These are phyloP conservation scores for Gleditsia sinensis DNA, from an alignment of 306 rosid genomes.

Conservation along the genomic window DNA sequence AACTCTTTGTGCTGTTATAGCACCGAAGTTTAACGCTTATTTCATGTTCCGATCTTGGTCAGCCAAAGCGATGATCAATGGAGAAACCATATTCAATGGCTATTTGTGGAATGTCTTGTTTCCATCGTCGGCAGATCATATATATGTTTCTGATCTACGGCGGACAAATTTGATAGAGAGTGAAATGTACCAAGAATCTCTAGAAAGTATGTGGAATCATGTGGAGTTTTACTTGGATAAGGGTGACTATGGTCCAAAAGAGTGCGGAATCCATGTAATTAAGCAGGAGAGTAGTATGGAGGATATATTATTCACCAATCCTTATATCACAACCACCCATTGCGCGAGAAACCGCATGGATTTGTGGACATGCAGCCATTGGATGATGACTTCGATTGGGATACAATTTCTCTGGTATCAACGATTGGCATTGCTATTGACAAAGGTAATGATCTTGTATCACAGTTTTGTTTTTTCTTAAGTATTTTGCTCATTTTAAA, in stretches of 20 bases:
- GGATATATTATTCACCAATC: background rate
- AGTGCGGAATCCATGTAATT: slow-evolving; percentile 6
- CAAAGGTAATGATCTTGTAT: too few relatives aligned
- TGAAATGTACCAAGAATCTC: background rate
- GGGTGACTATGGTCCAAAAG: background rate
- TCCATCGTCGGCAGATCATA: background rate
- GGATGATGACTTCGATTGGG: too few relatives aligned
- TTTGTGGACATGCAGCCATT: too few relatives aligned
- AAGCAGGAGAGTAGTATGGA: background rate
- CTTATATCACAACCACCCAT: too few relatives aligned
- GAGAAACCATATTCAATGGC: background rate
- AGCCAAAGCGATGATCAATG: slow-evolving; percentile 6
- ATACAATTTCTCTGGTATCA: too few relatives aligned
- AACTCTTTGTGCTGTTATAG: background rate
- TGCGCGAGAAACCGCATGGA: too few relatives aligned
- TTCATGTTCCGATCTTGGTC: too few relatives aligned
- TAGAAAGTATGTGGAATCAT: slow-evolving; percentile 17
- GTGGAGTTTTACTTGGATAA: background rate
- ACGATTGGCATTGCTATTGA: too few relatives aligned
- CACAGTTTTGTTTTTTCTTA: too few relatives aligned
- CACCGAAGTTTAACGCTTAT: background rate
- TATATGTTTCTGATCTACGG: background rate
- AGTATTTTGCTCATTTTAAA: too few relatives aligned
- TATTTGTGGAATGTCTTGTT: accelerated
- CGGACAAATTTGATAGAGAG: background rate